Base-by-base conservation (phyloP, 208 protist species). In the Leptomonas pyrrhocoris region DNA sequence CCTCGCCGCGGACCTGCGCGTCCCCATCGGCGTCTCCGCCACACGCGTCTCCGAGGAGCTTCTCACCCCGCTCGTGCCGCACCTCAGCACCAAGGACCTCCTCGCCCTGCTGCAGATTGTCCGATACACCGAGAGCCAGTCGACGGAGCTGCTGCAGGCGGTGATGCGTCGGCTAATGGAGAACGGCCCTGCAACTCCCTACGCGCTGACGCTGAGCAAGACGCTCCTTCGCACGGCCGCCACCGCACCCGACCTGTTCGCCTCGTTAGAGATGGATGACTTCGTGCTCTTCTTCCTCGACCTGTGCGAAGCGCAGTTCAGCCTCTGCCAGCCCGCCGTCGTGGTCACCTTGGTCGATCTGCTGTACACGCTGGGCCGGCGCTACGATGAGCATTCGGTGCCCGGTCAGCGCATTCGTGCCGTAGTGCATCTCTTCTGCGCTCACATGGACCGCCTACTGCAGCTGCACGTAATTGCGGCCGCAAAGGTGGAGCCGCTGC, bases 1-100 rank as follows among this genome's bases (percentile, higher is more conserved):
- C 48, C 77, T 92, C 59, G 67, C 82, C 7, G 84, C 82, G 2
- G 89, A 94, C 15, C 49, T 94, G 12, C 80, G 83, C 30, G 71
- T 90, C 3, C 64, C 81, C 7, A 90, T 90, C 36, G 54, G 81
- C 46, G 58, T 74, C 19, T 85, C 84, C 18, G 54, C 84, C 13
- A 51, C 64, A 2, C 60, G 73, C 25, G 69, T 92, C 30, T 70
- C 78, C 2, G 84, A 86, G 19, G 58, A 72, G 42, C 68, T 94
- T 12, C 73, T 94, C 28, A 55, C 75, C 0, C 89, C 89, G 18
- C 75, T 91, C 65, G 76, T 90, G 34, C 73, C 19, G 11, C 72
- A 84, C 67, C 65, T 91, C 27, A 63, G 79, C 57, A 54, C 60
- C 13, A 72, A 77, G 49, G 65, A 86, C 51, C 59, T 89, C 6